Evolutionary conservation across 2,329 filamentous ascomycete species (phyloP), one percentile per base, ranked within the genome.

Genomic region (Phialophora verrucosa): DNA sequence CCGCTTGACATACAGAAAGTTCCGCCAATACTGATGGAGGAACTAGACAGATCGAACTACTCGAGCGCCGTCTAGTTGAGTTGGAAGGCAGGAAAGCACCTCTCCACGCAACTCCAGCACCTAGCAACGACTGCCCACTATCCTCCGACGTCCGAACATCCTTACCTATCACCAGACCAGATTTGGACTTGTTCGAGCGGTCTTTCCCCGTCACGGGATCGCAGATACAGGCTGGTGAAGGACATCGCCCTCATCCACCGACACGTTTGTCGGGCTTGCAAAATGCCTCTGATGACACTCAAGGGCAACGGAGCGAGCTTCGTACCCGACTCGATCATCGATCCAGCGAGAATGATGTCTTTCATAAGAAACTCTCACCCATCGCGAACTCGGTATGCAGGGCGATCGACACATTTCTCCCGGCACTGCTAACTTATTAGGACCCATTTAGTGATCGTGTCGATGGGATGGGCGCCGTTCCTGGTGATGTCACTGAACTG

Each of bases 381-480:
- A 4, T 57, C 3, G 27, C 11, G 54, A 57, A 20, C 54, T 32
- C 27, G 32, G 20, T 23, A 51, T 3, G 47, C 20, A 51, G 6
- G n/a, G 5, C 47, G 20, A 17, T 23, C 25, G 25, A 23, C 14
- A 4, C 47, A 4, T 51, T 23, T 10, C 47, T 17, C 25, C 47
- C 47, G 8, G 32, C 29, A 38, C 11, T 47, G 38, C 29, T 23
- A 59, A 49, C 23, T 20, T 7, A 2, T 10, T 17, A 53, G 17
- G 50, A 51, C 10, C 14, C 31, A 35, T 27, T 32, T 25, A 23
- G 42, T 29, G 23, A 35, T 25, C 29, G 29, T 25, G 60, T 56
- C 35, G 60, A 62, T 31, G 60, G 60, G 14, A 62, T 62, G 60
- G 60, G 60, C 12, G 32, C 29, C 11, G 51, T 62, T 29, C 49